Conservation (phyloP, 352 stramenopile genomes). For the Blastocystis sp. region DNA sequence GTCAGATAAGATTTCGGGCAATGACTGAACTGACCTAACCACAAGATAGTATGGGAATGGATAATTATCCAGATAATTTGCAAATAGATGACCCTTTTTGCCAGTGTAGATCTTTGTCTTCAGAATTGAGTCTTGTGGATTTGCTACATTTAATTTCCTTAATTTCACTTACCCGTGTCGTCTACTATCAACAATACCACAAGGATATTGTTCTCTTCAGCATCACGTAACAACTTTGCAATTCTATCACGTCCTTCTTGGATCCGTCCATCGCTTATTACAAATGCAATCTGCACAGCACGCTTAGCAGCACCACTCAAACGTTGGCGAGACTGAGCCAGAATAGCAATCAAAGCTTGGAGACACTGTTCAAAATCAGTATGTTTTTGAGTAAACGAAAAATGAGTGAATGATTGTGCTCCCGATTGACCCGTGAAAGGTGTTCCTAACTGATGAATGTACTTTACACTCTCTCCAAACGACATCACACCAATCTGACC, state of each 20-base stretch:
- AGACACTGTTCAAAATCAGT: slow-evolving; percentile 92
- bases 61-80: slow-evolving; percentile 99
- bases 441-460: slow-evolving; percentile 91
- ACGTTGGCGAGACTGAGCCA: slow-evolving; percentile 77
- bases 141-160: not conserved
- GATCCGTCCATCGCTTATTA: slow-evolving; percentile 97
- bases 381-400: slow-evolving; percentile 93
- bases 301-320: slow-evolving; percentile 74
- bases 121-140: slow-evolving; percentile 86
- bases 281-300: slow-evolving; percentile 92
- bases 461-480: slow-evolving; percentile 89
- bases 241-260: slow-evolving; percentile 90
- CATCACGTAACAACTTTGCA: slow-evolving; percentile 89
- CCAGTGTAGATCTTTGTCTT: slow-evolving; percentile 96
- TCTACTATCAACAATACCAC: slow-evolving; percentile 97
- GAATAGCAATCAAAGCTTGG: slow-evolving; percentile 83
- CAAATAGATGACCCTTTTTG: slow-evolving; percentile 88
- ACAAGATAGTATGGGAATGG: slow-evolving; percentile 99
- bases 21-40: slow-evolving; percentile 85
- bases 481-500: slow-evolving; percentile 75
- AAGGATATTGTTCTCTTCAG: slow-evolving; percentile 92
- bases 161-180: slow-evolving; percentile 71
- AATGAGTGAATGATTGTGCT: slow-evolving; percentile 86
- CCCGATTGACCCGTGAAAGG: slow-evolving; percentile 93
- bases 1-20: slow-evolving; percentile 98